phyloP scores from a whole-genome alignment of 352 stramenopile species.

The Phytophthora syringae region DNA sequence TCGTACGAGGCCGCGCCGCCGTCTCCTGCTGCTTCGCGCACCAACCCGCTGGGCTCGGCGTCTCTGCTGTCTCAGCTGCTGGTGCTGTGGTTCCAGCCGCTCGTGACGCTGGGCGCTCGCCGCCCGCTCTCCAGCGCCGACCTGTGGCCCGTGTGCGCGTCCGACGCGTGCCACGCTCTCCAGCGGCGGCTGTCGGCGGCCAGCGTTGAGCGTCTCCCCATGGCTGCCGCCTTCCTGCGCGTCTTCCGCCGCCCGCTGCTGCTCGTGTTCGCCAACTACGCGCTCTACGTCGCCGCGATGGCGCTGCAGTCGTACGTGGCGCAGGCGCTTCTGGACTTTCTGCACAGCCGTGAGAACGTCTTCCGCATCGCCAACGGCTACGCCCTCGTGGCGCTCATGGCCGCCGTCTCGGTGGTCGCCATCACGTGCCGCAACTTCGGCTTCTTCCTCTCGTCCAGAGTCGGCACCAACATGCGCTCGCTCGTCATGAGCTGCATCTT shows the following conservation, averaged over 20 bases:
- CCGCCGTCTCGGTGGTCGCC: slow-evolving; percentile 17
- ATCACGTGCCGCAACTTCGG: slow-evolving; percentile 38
- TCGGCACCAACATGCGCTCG: slow-evolving; percentile 36
- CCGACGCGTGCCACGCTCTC: slow-evolving; percentile 23
- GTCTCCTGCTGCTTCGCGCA: not conserved
- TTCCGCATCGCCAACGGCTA: slow-evolving; percentile 31
- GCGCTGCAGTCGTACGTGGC: slow-evolving; percentile 32
- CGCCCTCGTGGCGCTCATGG: slow-evolving; percentile 21
- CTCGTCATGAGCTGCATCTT: slow-evolving; percentile 41
- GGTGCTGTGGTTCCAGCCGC: slow-evolving; percentile 38
- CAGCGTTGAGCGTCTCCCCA: slow-evolving; percentile 22
- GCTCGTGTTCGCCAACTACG: slow-evolving; percentile 30
- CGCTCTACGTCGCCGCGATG: slow-evolving; percentile 33
- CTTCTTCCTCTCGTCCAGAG: slow-evolving; percentile 36
- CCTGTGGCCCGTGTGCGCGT: slow-evolving; percentile 31
- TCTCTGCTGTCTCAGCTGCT: slow-evolving; percentile 37
- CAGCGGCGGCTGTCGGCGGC: slow-evolving; percentile 12
- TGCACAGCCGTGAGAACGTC: slow-evolving; percentile 23
- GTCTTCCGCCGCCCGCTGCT: slow-evolving; percentile 19
- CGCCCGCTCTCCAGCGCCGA: slow-evolving; percentile 29
- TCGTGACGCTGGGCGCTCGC: slow-evolving; percentile 37
- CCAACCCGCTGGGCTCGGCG: slow-evolving; percentile 32
- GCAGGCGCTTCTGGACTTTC: slow-evolving; percentile 29
- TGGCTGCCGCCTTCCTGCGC: slow-evolving; percentile 30
- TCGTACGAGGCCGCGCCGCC: slow-evolving; percentile 24